Evolutionary conservation across 495 filamentous ascomycete species (phyloP).

Genomic region (Trichoderma parareesei): DNA sequence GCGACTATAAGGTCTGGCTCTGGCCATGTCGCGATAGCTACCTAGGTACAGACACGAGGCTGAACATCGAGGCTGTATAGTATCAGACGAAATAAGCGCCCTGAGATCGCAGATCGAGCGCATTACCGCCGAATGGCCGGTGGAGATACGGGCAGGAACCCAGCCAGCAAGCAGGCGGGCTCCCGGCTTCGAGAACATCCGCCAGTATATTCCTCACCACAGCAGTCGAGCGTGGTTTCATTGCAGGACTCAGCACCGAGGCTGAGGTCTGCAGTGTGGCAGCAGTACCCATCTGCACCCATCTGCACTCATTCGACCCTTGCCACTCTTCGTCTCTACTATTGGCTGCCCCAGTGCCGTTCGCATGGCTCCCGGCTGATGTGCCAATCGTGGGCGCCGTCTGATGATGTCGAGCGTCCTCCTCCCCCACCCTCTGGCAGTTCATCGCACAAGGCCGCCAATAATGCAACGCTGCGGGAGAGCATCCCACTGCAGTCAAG

Average conservation of each 20-base stretch:
- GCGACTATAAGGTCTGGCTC: neutral
- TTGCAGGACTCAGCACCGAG: neutral
- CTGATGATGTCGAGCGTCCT: neutral
- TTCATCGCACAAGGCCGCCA: neutral
- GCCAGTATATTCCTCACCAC: neutral
- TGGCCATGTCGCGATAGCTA: neutral
- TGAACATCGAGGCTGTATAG: constrained; percentile 1
- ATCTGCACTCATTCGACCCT: neutral
- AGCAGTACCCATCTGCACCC: neutral
- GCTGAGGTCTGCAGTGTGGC: constrained; percentile 6
- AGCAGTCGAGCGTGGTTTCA: neutral
- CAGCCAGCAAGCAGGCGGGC: neutral
- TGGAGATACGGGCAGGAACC: neutral
- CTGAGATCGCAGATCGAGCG: neutral
- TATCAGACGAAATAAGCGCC: constrained; percentile 8
- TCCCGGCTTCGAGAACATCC: too few relatives aligned
- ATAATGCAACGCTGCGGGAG: neutral
- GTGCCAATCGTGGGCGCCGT: neutral
- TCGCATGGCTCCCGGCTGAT: neutral
- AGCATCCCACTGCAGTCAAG: neutral
- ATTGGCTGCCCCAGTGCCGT: neutral
- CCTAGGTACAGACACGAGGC: neutral
- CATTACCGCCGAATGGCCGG: neutral
- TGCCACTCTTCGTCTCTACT: neutral
- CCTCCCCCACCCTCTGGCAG: neutral